phyloP scores from a whole-genome alignment of 169 alveolate species.

The Neospora caninum region DNA sequence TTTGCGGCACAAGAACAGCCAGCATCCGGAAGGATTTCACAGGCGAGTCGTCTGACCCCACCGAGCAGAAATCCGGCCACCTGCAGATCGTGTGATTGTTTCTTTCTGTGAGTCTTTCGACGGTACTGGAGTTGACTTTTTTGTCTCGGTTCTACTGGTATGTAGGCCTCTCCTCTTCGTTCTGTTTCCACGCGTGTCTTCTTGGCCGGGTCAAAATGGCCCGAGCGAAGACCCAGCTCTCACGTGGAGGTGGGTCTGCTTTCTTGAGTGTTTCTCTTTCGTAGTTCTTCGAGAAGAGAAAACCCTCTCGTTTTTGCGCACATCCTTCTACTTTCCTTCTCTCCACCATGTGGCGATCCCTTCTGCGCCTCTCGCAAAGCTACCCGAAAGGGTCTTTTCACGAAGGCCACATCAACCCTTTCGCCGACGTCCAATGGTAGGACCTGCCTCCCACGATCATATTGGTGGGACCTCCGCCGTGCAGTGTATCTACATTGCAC shows the following conservation, averaged over 20 bases:
- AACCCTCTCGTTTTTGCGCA: background rate
- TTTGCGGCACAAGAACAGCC: too few relatives aligned
- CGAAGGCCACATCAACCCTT: conserved; percentile 83
- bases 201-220: background rate
- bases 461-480: background rate
- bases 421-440: conserved; percentile 87
- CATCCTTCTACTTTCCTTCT: background rate
- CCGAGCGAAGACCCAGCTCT: background rate
- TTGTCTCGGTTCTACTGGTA: too few relatives aligned
- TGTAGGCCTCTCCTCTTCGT: too few relatives aligned
- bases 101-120: too few relatives aligned
- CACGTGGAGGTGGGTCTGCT: background rate
- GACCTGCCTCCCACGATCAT: background rate
- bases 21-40: too few relatives aligned
- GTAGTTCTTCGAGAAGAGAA: background rate
- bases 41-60: too few relatives aligned
- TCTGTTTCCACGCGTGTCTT: too few relatives aligned
- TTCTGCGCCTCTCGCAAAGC: conserved; percentile 24
- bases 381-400: conserved; percentile 82
- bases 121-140: too few relatives aligned
- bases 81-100: too few relatives aligned
- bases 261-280: background rate
- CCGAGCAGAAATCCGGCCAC: too few relatives aligned
- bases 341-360: conserved; percentile 5
- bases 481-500: background rate